Base-by-base conservation (phyloP, 495 filamentous ascomycete genomes). In the Aspergillus ellipticus region DNA sequence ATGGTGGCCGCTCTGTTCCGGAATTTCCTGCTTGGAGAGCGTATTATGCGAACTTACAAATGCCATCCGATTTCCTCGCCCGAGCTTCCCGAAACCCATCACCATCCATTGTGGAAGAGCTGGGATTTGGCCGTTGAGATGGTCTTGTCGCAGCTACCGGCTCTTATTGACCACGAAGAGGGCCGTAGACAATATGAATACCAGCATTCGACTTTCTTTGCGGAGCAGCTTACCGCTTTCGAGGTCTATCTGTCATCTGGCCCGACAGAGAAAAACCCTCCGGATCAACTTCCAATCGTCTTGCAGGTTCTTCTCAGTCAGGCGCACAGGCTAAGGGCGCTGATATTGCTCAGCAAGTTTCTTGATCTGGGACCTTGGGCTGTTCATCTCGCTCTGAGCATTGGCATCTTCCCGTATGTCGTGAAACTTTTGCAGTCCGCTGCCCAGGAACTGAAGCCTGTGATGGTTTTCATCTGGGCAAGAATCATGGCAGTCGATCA, bases 391-490 rank as follows among this genome's bases (percentile, higher is more conserved):
- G 94, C 94, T 6, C 75, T 99, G 19, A 96, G 90, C 65, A 99
- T 99, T 56, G 94, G 94, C 26, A 99, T 99, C 47, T 99, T 99
- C 71, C 94, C 94, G 0, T 99, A 99, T 60, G 94, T 99, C 6
- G 78, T 97, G 16, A 97, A 97, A 67, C 78, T 99, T 33, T 77
- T 99, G 21, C 95, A 97, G 65, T 97, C 95, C 7, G 92, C 93
- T 45, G 94, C 94, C 0, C 81, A 89, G 45, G 94, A 99, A 67
- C 74, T 99, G 48, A 97, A 97, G 65, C 92, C 94, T 0, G 92
- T 97, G 22, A 97, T 99, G 93, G 92, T 99, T 17, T 99, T 97
- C 72, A 99, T 99, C 57, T 99, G 94, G 94, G 91, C 95, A 10
- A 83, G 94, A 49, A 92, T 99, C 35, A 85, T 99, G 59, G 94